Conservation (phyloP, 2,329 filamentous ascomycete species). For the Arthrobotrys megalospora region DNA sequence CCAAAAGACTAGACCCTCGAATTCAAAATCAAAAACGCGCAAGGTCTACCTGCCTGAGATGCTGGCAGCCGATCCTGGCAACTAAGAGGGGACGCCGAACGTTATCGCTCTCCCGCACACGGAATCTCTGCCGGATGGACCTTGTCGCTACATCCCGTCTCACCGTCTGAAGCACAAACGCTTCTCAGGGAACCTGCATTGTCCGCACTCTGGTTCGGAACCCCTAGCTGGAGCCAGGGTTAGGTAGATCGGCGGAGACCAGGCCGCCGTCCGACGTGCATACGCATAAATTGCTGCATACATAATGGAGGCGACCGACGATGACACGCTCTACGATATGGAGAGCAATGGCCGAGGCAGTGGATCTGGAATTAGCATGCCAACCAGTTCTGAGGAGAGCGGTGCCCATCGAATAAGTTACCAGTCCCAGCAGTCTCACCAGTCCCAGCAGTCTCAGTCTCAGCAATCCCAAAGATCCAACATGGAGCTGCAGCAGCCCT, state of each 20-base stretch:
- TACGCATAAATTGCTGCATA: conserved; percentile 32
- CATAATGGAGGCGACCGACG: conserved; percentile 58
- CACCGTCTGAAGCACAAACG: conserved; percentile 49
- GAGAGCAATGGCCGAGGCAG: conserved; percentile 57
- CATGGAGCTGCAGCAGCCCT: conserved; percentile 70
- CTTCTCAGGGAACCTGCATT: conserved; percentile 42
- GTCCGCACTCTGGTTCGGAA: conserved; percentile 25
- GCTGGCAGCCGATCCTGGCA: conserved; percentile 54
- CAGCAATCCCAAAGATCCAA: conserved; percentile 64
- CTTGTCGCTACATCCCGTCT: conserved; percentile 60
- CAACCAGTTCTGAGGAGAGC: conserved; percentile 49
- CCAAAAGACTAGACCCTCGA: neutral
- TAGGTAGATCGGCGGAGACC: conserved; percentile 32
- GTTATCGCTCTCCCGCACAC: conserved; percentile 56
- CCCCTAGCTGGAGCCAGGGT: conserved; percentile 23
- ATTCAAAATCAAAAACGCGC: conserved; percentile 47
- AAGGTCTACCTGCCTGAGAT: conserved; percentile 47
- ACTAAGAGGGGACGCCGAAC: conserved; percentile 54
- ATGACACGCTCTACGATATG: conserved; percentile 56
- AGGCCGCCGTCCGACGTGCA: conserved; percentile 31
- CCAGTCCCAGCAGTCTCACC: conserved; percentile 43
- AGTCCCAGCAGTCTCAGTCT: conserved; percentile 61
- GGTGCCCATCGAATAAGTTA: conserved; percentile 56
- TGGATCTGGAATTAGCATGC: conserved; percentile 48
- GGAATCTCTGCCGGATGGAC: conserved; percentile 60